Conservation (phyloP, 2,329 filamentous ascomycete genomes). For the Apiospora saccharicola region DNA sequence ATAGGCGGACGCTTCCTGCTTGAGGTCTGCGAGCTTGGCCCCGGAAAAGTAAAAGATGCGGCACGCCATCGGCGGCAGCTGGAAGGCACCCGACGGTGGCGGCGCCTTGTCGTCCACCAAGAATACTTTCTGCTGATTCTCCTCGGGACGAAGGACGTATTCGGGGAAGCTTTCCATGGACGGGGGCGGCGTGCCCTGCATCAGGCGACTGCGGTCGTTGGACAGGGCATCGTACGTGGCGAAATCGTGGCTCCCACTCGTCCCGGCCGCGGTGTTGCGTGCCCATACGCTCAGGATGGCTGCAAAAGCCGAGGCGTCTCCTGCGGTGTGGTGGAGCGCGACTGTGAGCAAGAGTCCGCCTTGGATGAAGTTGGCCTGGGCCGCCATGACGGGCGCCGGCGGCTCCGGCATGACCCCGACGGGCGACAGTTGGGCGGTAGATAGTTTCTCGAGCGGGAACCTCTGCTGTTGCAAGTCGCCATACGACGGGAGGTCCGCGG, state of each 20-base stretch:
- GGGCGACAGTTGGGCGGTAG: neutral
- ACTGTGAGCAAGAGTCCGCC: constrained; percentile 1
- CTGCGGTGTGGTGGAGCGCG: neutral
- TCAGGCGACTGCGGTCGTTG: neutral
- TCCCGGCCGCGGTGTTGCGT: neutral
- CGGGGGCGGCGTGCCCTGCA: neutral
- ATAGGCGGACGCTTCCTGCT: neutral
- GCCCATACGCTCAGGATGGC: neutral
- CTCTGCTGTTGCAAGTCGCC: neutral
- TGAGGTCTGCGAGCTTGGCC: neutral
- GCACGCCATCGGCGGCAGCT: neutral
- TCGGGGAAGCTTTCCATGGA: neutral
- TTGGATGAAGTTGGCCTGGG: constrained; percentile 1
- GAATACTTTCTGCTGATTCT: neutral
- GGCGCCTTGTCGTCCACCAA: neutral
- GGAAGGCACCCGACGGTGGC: neutral
- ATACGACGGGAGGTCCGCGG: neutral
- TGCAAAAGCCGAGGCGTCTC: neutral
- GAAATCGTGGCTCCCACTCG: neutral
- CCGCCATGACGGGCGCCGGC: neutral
- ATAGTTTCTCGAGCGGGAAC: neutral
- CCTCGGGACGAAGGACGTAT: neutral
- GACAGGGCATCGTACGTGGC: neutral
- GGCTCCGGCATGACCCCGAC: neutral
- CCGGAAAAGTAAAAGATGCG: neutral